Conservation (phyloP, 2,329 filamentous ascomycete species). For the Fusarium sp. region DNA sequence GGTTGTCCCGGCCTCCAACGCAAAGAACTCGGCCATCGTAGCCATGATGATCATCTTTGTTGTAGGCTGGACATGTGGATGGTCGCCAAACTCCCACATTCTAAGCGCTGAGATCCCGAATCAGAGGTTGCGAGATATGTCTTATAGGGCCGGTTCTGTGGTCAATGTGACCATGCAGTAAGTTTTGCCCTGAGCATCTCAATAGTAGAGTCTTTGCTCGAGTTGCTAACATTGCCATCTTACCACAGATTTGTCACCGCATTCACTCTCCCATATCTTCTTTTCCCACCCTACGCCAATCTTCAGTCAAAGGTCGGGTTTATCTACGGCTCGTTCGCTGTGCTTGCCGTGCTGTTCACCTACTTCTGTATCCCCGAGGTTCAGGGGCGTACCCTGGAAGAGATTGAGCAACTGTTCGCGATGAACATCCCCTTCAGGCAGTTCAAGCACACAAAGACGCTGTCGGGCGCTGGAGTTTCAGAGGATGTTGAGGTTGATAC, state of each 20-base stretch:
- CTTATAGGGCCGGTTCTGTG: conserved; percentile 39
- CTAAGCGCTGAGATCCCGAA: conserved; percentile 48
- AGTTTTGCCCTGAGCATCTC: not conserved
- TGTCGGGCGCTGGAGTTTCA: not conserved
- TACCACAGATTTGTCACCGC: conserved; percentile 45
- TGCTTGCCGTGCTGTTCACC: conserved; percentile 10
- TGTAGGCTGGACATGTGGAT: conserved; percentile 44
- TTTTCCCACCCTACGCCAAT: conserved; percentile 47
- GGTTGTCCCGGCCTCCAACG: not conserved
- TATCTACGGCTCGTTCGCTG: conserved; percentile 39
- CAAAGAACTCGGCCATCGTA: conserved; percentile 24
- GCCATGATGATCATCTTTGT: conserved; percentile 43
- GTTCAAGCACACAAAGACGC: not conserved
- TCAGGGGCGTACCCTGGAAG: conserved; percentile 6
- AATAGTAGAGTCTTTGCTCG: no score
- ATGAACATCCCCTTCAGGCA: not conserved
- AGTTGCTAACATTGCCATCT: conserved; percentile 1
- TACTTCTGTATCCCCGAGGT: conserved; percentile 21
- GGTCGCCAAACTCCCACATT: conserved; percentile 48
- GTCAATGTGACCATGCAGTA: conserved; percentile 33
- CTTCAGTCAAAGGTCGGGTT: conserved; percentile 50
- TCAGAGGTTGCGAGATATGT: conserved; percentile 44
- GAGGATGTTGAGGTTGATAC: not conserved
- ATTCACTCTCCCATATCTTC: conserved; percentile 51
- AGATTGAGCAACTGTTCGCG: conserved; percentile 11